Base-by-base conservation (phyloP, 257 asterid species). In the Ehretia macrophylla region DNA sequence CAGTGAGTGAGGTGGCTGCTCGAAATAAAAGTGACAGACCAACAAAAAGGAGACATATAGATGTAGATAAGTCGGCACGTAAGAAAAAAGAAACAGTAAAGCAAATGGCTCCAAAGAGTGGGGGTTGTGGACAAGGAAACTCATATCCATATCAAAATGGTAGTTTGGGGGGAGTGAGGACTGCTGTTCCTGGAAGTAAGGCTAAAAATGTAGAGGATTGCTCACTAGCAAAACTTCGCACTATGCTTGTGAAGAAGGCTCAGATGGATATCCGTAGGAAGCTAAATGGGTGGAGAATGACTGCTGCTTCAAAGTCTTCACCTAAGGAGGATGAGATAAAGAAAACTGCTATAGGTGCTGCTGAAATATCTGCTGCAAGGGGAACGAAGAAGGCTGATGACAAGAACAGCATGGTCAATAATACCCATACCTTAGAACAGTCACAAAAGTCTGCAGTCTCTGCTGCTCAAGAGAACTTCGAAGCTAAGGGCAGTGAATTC, bases 171-270 rank as follows among this genome's bases (percentile, higher is more conserved):
- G 64, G 62, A 27, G 65, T 51, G 32, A 48, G 64, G 51, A 55
- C 18, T 44, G 35, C 19, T 17, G 27, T 18, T 57, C 37, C 66
- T 23, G 63, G 46, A 55, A 62, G 56, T 53, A 38, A 55, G 65
- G 23, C 68, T 0, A 63, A 12, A 14, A 52, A 66, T 57, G 62
- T 27, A 20, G 74, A 42, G 68, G 84, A 79, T 19, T 62, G 54
- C 10, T 67, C 82, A n/a, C 67, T 50, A 37, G 17, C 9, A 17
- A 77, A 72, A 44, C 54, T 56, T 20, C 83, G 73, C 44, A 64
- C 2, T 46, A 50, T 73, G 80, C 69, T 85, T 71, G 44, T 59
- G 64, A 53, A 11, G 8, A 81, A 67, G 76, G 93, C 86, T 14
- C 80, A 47, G 76, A 58, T 40, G 70, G 86, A 64, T 56, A 63